Base-by-base conservation (phyloP, 2,329 filamentous ascomycete species). In the Ophiocordyceps robertsii region DNA sequence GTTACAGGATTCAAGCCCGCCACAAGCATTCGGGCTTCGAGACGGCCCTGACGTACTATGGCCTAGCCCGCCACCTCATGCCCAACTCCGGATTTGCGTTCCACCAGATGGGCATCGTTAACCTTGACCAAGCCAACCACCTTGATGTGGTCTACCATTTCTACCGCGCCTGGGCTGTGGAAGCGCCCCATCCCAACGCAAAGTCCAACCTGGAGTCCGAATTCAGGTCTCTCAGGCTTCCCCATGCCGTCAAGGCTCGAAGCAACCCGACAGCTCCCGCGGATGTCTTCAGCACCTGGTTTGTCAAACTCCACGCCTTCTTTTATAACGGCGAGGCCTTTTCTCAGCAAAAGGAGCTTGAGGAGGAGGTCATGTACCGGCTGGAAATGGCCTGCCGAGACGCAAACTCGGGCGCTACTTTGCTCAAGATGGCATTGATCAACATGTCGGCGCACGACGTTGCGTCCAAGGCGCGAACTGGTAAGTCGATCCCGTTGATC, bases 91-190 rank as follows among this genome's bases (percentile, higher is more conserved):
- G 90, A 29, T 77, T 80, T 48, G 84, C 87, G 14, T 84, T 93
- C 55, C 90, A 98, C 55, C 92, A 96, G 60, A 78, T 92, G 59
- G 89, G 85, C 31, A 84, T 96, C 31, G 82, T 96, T 45, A 82
- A 83, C 46, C 73, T 86, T 39, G 80, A 83, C 42, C 78, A 89
- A 52, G 75, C 74, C 44, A 82, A 90, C 51, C 84, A 93, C 57
- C 73, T 96, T 40, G 78, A 87, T 47, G 81, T 87, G 10, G 82
- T 93, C 29, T 96, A 95, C 61, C 80, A 95, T 59, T 77, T 96
- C 35, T 92, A 95, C 57, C 81, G 89, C 48, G 82, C 89, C 14
- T 72, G 92, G 51, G 80, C 80, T 9, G 80, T 86, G 29, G 71
- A 79, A 41, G 70, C 80, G 35, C 86, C 88, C 5, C 81, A 92